phyloP scores from a whole-genome alignment of 768 basidiomycete genomes.

The Auricularia sp. region DNA sequence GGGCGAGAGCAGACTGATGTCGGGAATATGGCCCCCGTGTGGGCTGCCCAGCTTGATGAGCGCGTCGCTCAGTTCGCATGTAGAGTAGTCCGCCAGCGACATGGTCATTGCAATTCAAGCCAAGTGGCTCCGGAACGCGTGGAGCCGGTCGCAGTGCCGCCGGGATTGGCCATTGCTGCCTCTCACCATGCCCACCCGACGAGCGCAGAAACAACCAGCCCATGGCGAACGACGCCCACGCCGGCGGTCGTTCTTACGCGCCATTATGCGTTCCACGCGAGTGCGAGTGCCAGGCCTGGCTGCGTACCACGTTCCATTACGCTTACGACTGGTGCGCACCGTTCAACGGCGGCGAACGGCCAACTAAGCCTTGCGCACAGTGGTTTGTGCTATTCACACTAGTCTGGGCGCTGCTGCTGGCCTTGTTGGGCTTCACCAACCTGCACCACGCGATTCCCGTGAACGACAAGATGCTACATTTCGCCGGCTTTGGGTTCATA shows the following conservation, averaged over 20 bases:
- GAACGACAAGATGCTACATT: slow-evolving; percentile 74
- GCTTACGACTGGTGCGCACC: neutral
- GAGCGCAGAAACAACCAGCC: neutral
- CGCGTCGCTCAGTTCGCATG: slow-evolving; percentile 84
- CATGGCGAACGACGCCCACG: neutral
- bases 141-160: neutral
- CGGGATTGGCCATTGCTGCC: neutral
- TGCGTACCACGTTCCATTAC: neutral
- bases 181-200: neutral
- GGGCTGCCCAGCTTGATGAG: slow-evolving; percentile 66
- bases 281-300: neutral
- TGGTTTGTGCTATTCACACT: slow-evolving; percentile 74
- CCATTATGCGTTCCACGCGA: neutral
- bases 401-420: slow-evolving; percentile 58
- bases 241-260: neutral
- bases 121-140: neutral
- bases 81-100: slow-evolving; percentile 26
- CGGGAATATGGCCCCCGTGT: slow-evolving; percentile 74
- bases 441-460: slow-evolving; percentile 53
- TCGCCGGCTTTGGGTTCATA: slow-evolving; percentile 64
- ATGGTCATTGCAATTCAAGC: neutral
- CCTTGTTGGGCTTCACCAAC: slow-evolving; percentile 70
- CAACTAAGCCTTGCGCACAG: slow-evolving; percentile 24
- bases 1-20: slow-evolving; percentile 52
- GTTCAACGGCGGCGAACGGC: neutral